phyloP scores from a whole-genome alignment of 129 eudicot species.

The Helianthus tuberosus region DNA sequence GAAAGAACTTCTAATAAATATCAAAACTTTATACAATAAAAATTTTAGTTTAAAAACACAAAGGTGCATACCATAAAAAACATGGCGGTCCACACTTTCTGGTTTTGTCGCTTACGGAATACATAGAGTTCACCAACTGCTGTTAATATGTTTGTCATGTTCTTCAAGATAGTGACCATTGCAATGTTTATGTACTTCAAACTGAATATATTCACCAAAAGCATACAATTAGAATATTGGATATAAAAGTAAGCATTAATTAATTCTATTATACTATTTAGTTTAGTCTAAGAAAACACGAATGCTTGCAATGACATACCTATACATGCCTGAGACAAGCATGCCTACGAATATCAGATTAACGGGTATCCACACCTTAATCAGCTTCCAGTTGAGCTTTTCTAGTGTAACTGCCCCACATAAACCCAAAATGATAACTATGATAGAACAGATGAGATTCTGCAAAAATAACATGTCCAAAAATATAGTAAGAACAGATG shows the following conservation, averaged over 20 bases:
- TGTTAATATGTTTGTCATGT: constrained; percentile 77
- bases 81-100: constrained; percentile 88
- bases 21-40: constrained; percentile 1
- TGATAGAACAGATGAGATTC: constrained; percentile 65
- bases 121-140: constrained; percentile 79
- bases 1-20: neutral
- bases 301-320: constrained; percentile 41
- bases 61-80: constrained; percentile 65
- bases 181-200: constrained; percentile 84
- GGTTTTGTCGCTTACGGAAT: constrained; percentile 72
- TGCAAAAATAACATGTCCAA: constrained; percentile 37
- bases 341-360: constrained; percentile 75
- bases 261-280: neutral
- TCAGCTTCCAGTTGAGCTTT: constrained; percentile 67
- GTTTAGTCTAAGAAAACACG: neutral
- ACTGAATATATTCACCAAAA: constrained; percentile 46
- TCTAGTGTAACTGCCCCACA: constrained; percentile 67
- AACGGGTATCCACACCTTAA: constrained; percentile 77
- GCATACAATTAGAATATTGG: constrained; percentile 7
- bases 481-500: neutral
- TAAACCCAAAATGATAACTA: constrained; percentile 60
- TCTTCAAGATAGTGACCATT: constrained; percentile 89
- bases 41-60: constrained; percentile 13
- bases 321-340: constrained; percentile 90
- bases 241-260: neutral